Evolutionary conservation across 495 filamentous ascomycete genomes (phyloP).

Genomic region (Filosporella fistucella): DNA sequence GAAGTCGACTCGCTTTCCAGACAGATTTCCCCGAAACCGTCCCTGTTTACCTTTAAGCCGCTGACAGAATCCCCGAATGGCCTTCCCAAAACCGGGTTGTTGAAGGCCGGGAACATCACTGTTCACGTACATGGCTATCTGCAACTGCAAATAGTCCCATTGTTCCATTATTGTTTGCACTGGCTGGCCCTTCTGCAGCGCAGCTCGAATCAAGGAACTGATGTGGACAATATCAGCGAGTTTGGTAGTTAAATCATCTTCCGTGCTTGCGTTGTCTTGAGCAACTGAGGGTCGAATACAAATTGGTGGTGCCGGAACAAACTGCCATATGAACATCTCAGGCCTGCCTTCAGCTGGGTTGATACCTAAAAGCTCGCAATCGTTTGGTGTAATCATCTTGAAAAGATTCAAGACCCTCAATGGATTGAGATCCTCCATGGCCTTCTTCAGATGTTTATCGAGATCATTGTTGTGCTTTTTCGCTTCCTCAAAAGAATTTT

Average conservation of each 20-base stretch:
- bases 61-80: slow-evolving; percentile 90
- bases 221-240: slow-evolving; percentile 89
- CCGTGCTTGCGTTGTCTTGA: slow-evolving; percentile 86
- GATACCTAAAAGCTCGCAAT: slow-evolving; percentile 88
- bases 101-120: slow-evolving; percentile 90
- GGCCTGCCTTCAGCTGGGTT: slow-evolving; percentile 82
- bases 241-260: slow-evolving; percentile 95
- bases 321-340: slow-evolving; percentile 98
- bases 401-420: slow-evolving; percentile 86
- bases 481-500: slow-evolving; percentile 74
- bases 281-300: slow-evolving; percentile 90
- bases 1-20: slow-evolving; percentile 97
- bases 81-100: slow-evolving; percentile 66
- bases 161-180: slow-evolving; percentile 93
- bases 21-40: slow-evolving; percentile 93
- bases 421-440: slow-evolving; percentile 90
- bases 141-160: slow-evolving; percentile 94
- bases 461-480: slow-evolving; percentile 70
- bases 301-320: slow-evolving; percentile 86
- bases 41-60: slow-evolving; percentile 96
- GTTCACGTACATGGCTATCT: slow-evolving; percentile 96
- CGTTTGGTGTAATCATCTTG: slow-evolving; percentile 73
- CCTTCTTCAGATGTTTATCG: slow-evolving; percentile 86
- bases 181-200: slow-evolving; percentile 73
- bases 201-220: slow-evolving; percentile 75